Evolutionary conservation across 2,329 filamentous ascomycete species (phyloP), one percentile per base, ranked within the genome.

Genomic region (Phaeoacremonium minimum): DNA sequence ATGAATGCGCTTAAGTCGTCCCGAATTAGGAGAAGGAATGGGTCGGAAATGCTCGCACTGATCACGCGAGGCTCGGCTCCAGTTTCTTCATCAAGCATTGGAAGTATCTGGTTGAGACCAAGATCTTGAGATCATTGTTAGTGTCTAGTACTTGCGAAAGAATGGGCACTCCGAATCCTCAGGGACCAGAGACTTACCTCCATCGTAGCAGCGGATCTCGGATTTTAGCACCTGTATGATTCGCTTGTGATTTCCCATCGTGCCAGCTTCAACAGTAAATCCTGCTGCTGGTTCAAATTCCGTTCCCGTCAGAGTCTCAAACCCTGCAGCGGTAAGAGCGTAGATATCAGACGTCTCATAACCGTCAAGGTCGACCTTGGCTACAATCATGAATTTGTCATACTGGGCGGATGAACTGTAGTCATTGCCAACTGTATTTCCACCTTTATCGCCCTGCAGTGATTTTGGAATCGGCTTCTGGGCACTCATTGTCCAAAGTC

Each of bases 241-340:
- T 40, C 88, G 80, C 54, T 77, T 86, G 42, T 86, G 80, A 35
- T 78, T 77, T n/a, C 85, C 85, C 59, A 98, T 78, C 1, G 84
- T 85, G 13, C 87, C 87, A 14, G 93, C 85, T 48, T 94, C 85
- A 32, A 97, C 73, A 0, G 93, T 96, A 19, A 83, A 78, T 17
- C 90, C 93, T 44, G 90, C 87, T 31, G 87, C 87, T 4, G 85
- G 81, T 43, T 98, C 94, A 55, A 97, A 96, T 52, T 98, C 93
- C 1, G 89, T 88, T 28, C 84, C 87, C 22, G 79, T 78, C 7
- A 91, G 72, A 28, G 85, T 79, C 55, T 89, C 83, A 40, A 94
- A 80, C 4, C 80, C 80, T 18, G 80, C 79, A 2, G 76, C 78
- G n/a, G 82, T 85, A 28, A 91, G 68, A 28, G 78, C 75, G 50